These are phyloP conservation scores for Candida maesae DNA, from an alignment of 805 yeast genomes.

Conservation along the genomic window DNA sequence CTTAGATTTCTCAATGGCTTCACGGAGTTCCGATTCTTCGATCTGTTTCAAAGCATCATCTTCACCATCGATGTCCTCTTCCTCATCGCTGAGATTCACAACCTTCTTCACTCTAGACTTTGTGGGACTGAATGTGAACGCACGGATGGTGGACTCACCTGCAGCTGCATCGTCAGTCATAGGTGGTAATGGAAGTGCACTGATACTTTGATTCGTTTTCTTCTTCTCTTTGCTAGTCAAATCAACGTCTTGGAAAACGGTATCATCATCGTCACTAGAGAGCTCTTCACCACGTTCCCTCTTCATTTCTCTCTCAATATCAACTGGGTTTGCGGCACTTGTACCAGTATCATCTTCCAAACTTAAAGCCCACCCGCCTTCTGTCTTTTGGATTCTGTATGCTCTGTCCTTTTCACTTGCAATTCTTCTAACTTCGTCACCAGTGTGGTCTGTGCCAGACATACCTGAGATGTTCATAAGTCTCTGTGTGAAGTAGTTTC, in stretches of 20 bases:
- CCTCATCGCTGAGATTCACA: constrained; percentile 13
- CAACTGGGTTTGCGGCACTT: constrained; percentile 42
- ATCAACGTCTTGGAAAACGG: constrained; percentile 73
- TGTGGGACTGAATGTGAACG: constrained; percentile 23
- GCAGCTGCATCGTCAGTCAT: constrained; percentile 14
- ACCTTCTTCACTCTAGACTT: constrained; percentile 12
- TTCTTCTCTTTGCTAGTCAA: constrained; percentile 25
- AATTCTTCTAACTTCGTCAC: constrained; percentile 43
- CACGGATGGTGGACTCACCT: constrained; percentile 15
- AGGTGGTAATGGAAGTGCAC: constrained; percentile 37
- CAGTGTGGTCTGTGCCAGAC: constrained; percentile 34
- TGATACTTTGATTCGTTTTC: constrained; percentile 37
- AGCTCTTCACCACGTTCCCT: constrained; percentile 19
- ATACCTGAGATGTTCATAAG: constrained; percentile 81
- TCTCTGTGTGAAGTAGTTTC: constrained; percentile 86
- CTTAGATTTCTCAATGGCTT: constrained; percentile 43
- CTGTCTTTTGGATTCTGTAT: constrained; percentile 70
- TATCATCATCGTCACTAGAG: constrained; percentile 38
- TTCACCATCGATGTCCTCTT: constrained; percentile 25
- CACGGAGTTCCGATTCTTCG: constrained; percentile 34
- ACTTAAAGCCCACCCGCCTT: constrained; percentile 81
- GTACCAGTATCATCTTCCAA: constrained; percentile 41
- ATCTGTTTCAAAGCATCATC: constrained; percentile 26
- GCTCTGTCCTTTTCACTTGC: constrained; percentile 80
- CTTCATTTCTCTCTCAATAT: constrained; percentile 32